phyloP scores from a whole-genome alignment of 805 yeast species.

The Spathaspora girioi region DNA sequence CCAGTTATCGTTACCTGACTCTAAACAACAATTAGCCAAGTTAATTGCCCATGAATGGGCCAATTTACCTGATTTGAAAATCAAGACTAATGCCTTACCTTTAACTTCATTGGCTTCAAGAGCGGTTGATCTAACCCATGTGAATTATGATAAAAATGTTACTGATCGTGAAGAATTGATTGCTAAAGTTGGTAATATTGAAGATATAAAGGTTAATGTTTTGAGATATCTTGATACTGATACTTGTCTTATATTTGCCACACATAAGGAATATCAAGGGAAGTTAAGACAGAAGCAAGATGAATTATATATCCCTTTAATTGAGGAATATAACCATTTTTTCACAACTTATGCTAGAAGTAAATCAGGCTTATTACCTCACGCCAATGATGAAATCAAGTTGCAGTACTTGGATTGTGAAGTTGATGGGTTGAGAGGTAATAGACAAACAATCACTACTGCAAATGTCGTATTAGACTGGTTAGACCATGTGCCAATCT shows the following conservation, averaged over 20 bases:
- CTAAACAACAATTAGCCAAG: slow-evolving; percentile 62
- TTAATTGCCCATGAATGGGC: slow-evolving; percentile 88
- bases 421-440: slow-evolving; percentile 75
- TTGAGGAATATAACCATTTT: slow-evolving; percentile 59
- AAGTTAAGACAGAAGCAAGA: slow-evolving; percentile 76
- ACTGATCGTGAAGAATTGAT: slow-evolving; percentile 35
- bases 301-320: slow-evolving; percentile 70
- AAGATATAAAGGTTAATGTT: slow-evolving; percentile 54
- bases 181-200: slow-evolving; percentile 60
- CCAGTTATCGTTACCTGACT: slow-evolving; percentile 57
- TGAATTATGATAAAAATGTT: slow-evolving; percentile 21
- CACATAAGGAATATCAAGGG: slow-evolving; percentile 79
- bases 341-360: slow-evolving; percentile 40
- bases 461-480: slow-evolving; percentile 61
- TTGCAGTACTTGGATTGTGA: slow-evolving; percentile 76
- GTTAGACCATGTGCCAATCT: slow-evolving; percentile 58
- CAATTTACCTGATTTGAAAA: slow-evolving; percentile 55
- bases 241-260: slow-evolving; percentile 83
- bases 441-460: slow-evolving; percentile 60
- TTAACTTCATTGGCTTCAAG: slow-evolving; percentile 84
- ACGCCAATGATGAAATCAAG: slow-evolving; percentile 24
- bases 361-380: slow-evolving; percentile 21
- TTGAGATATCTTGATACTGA: slow-evolving; percentile 91
- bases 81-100: slow-evolving; percentile 79
- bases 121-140: slow-evolving; percentile 64